A percentile compares a stretch with the other conserved stretches of the same genome.
These are phyloP conservation scores for Aquilaria agallochum DNA, from an alignment of 441 rosid genomes.

Conservation along the genomic window DNA sequence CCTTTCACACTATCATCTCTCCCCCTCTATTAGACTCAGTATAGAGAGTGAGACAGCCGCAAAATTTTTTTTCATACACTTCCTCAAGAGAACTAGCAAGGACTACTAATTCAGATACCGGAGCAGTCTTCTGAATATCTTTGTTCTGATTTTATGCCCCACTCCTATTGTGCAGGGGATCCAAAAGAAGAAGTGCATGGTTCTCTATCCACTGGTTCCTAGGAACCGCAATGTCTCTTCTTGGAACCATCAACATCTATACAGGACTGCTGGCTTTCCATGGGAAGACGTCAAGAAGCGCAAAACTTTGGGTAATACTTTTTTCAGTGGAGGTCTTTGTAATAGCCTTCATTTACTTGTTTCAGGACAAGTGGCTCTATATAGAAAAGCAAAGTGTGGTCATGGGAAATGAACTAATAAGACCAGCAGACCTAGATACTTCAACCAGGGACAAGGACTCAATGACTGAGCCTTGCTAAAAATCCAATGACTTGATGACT, in stretches of 20 bases:
- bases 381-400: constrained; percentile 47
- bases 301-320: constrained; percentile 46
- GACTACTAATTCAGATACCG: too few relatives aligned
- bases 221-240: constrained; percentile 49
- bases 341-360: constrained; percentile 46
- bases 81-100: too few relatives aligned
- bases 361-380: constrained; percentile 72
- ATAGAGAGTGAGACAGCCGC: too few relatives aligned
- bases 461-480: constrained; percentile 17
- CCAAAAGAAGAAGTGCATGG: constrained; percentile 56
- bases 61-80: neutral
- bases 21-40: neutral
- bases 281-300: constrained; percentile 55
- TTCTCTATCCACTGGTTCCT: constrained; percentile 61
- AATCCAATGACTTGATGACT: constrained; percentile 1
- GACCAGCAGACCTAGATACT: constrained; percentile 15
- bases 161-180: constrained; percentile 37
- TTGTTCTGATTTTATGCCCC: too few relatives aligned
- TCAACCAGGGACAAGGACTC: constrained; percentile 15
- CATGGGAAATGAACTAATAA: constrained; percentile 26
- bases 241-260: constrained; percentile 63
- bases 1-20: neutral
- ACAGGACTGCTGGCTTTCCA: constrained; percentile 65
- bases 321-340: constrained; percentile 48
- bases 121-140: too few relatives aligned